These are phyloP conservation scores for Penicillium expansum DNA, from an alignment of 2,329 filamentous ascomycete species.

Conservation along the genomic window DNA sequence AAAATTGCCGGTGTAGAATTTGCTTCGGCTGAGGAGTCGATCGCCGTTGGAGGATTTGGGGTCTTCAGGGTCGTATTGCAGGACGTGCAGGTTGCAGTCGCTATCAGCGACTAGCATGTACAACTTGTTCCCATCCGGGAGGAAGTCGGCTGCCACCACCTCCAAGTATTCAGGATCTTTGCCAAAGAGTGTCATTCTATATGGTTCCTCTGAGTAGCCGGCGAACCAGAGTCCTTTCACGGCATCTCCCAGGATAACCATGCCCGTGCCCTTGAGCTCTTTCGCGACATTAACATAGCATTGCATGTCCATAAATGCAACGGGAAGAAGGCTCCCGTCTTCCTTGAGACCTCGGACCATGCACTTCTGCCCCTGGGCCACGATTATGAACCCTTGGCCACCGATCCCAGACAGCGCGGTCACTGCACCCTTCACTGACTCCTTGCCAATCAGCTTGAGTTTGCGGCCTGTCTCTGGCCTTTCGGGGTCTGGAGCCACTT, in stretches of 20 bases:
- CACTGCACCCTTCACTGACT: conserved; percentile 89
- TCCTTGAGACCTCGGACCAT: conserved; percentile 96
- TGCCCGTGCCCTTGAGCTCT: conserved; percentile 75
- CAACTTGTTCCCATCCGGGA: conserved; percentile 79
- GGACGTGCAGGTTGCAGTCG: conserved; percentile 79
- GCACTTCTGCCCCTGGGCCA: conserved; percentile 92
- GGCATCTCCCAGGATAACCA: conserved; percentile 84
- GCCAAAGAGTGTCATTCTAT: conserved; percentile 88
- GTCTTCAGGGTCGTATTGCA: conserved; percentile 95
- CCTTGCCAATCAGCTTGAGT: conserved; percentile 80
- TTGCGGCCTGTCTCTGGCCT: conserved; percentile 80
- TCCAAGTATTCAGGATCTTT: conserved; percentile 79
- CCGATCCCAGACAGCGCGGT: conserved; percentile 82
- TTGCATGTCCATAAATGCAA: conserved; percentile 97
- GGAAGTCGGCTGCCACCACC: conserved; percentile 77
- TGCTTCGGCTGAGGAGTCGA: conserved; percentile 78
- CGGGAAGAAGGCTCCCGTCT: conserved; percentile 84
- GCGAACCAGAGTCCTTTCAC: conserved; percentile 95
- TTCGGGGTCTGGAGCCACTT: conserved; percentile 84
- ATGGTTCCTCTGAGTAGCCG: conserved; percentile 94
- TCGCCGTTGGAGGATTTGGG: conserved; percentile 90
- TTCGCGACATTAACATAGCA: conserved; percentile 86
- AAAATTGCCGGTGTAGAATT: conserved; percentile 82
- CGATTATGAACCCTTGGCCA: conserved; percentile 81
- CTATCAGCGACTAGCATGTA: conserved; percentile 80